Evolutionary conservation across 1,139 yeast genomes (phyloP), one percentile per base, ranked within the genome.

Genomic region (Yamadazyma sp.): DNA sequence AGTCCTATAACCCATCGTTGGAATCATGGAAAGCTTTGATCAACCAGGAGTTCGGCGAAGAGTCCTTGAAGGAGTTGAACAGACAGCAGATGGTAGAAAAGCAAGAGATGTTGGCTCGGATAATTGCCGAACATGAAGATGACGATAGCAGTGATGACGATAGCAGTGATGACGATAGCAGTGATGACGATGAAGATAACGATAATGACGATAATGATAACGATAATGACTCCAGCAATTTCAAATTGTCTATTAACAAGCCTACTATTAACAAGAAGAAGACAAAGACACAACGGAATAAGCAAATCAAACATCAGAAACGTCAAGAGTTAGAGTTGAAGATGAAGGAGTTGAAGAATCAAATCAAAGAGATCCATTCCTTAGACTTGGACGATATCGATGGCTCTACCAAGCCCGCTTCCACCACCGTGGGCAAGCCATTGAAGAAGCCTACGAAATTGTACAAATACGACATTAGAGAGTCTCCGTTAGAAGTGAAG

Each of bases 1-100:
- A 86, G 60, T 91, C 98, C 3, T 92, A 92, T 58, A 92, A 92
- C 58, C 98, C 98, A 26, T 77, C 94, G 11, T 69, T 84, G 48
- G 86, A 83, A 44, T 80, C 87, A 26, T 92, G 98, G 98, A 79
- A 81, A 54, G 67, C 66, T 23, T 71, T 91, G 51, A 77, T 92
- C 41, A 69, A 78, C 44, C 69, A 72, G 43, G 97, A 89, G 61
- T 83, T 75, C 52, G 72, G 62, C 39, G 68, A 71, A 40, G 96
- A 89, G 56, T 75, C 80, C 53, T 71, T 76, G 41, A 77, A 76
- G 43, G 97, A 88, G 50, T 75, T 79, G 43, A 75, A 79, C 53
- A 76, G 86, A 52, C 65, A 77, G 43, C 69, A 74, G 51, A 59
- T 85, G 52, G 73, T 80, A 61, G 77, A 75, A 43, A 82, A 85